Evolutionary conservation across 805 yeast genomes (phyloP), one percentile per base, ranked within the genome.

Genomic region (Ogataea methanolica): DNA sequence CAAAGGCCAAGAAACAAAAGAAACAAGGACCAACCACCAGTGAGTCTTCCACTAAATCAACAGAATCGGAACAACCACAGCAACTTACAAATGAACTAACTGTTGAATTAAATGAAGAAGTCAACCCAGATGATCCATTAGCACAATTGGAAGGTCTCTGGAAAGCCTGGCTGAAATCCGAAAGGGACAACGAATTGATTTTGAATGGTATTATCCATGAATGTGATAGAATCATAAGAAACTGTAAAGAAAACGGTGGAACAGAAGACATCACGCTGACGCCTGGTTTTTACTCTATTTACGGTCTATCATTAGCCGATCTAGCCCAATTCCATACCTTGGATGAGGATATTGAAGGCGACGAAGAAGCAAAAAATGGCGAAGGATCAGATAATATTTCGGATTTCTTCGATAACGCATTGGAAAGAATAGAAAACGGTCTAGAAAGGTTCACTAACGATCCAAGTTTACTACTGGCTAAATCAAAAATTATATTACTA

Each of bases 131-230:
- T 50, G 90, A 89, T 61, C 94, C 88, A 56, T 59, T 88, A n/a
- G 81, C 81, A 6, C 96, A 89, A 63, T 67, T 91, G 49, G 70
- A 67, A 49, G 95, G 86, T 1, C 68, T 91, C 37, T 88, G 91
- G 85, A 67, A 71, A 15, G 81, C 88, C 4, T 88, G 79, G 66
- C 57, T 68, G 38, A 62, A 70, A 5, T 72, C 85, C 2, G 80
- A 76, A 4, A 77, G 78, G 47, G 85, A 83, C 21, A 79, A 77
- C 53, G 87, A 83, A 59, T 67, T 82, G 50, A 75, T 86, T 34
- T 62, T 86, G 48, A 86, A 90, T 58, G 97, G 97, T 22, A 75
- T 91, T 5, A 77, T 92, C n/a, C 96, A 91, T 58, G 97, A 92
- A 62, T 86, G 96, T 69, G 97, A 92, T 59, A 69, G 95, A 43